phyloP scores from a whole-genome alignment of 768 basidiomycete genomes.

The Austroboletus festivus region DNA sequence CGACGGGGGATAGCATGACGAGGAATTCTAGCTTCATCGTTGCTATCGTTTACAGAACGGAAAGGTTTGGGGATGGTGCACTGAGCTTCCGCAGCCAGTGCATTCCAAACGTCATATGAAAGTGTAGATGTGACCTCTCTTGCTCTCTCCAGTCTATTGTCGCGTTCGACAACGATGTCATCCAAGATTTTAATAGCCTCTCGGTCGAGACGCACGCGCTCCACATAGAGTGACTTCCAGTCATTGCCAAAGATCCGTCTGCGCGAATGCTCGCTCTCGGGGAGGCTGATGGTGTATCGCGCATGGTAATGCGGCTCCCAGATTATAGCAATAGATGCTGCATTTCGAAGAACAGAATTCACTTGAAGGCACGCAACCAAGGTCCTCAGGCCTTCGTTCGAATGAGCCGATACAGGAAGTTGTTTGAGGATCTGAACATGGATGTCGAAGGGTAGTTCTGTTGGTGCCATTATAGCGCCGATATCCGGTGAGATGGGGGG shows the following conservation, averaged over 20 bases:
- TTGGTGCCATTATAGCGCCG: conserved; percentile 15
- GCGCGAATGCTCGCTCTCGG: conserved; percentile 36
- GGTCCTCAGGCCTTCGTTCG: conserved; percentile 28
- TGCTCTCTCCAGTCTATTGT: conserved; percentile 39
- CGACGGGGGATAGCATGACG: conserved; percentile 39
- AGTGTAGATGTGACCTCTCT: conserved; percentile 37
- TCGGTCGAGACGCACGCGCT: conserved; percentile 43
- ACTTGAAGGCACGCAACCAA: conserved; percentile 40
- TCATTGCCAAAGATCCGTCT: conserved; percentile 30
- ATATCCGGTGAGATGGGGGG: too few relatives aligned
- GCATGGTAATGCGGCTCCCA: conserved; percentile 54
- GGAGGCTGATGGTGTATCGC: conserved; percentile 45
- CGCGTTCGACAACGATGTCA: conserved; percentile 36
- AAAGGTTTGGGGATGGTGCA: conserved; percentile 35
- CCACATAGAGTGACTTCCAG: conserved; percentile 47
- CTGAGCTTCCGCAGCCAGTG: conserved; percentile 39
- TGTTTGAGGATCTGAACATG: conserved; percentile 36
- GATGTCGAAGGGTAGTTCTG: conserved; percentile 34
- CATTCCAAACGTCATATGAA: conserved; percentile 57
- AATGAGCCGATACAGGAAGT: conserved; percentile 27
- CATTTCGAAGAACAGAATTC: conserved; percentile 41
- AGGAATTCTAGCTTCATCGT: not conserved
- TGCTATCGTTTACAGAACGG: conserved; percentile 6
- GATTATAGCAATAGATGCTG: conserved; percentile 38
- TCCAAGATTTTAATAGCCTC: conserved; percentile 41